Conservation (phyloP, 768 basidiomycete species). For the Coprinopsis strossmayeri region DNA sequence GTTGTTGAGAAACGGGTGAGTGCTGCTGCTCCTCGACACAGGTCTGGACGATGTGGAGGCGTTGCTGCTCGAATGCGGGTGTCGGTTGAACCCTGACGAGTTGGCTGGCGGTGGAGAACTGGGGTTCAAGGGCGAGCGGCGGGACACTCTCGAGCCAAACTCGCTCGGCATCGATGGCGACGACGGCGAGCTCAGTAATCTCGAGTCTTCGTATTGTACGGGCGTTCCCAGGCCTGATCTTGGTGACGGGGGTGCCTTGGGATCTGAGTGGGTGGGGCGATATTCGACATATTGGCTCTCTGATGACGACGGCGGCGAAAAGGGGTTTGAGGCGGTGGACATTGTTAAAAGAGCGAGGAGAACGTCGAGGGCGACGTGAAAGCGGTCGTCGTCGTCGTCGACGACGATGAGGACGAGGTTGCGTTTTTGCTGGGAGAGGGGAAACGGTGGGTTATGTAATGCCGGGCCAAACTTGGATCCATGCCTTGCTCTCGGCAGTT, state of each 20-base stretch:
- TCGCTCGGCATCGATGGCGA: neutral
- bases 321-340: neutral
- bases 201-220: neutral
- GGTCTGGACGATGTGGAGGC: constrained; percentile 25
- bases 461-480: too few relatives aligned
- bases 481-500: too few relatives aligned
- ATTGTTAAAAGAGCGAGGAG: constrained; percentile 2
- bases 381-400: neutral
- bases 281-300: neutral
- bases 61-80: constrained; percentile 35
- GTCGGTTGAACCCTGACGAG: constrained; percentile 14
- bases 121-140: constrained; percentile 6
- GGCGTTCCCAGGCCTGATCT: neutral
- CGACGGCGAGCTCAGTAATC: neutral
- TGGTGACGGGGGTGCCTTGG: neutral
- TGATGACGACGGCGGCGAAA: neutral
- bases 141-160: neutral
- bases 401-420: neutral
- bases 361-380: neutral
- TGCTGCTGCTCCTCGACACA: constrained; percentile 31
- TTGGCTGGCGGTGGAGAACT: constrained; percentile 4
- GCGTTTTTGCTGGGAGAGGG: neutral
- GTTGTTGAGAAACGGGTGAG: constrained; percentile 7
- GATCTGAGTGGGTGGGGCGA: neutral
- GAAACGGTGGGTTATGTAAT: neutral